Percentiles rank a stretch among this genome's conserved stretches.
Conservation (phyloP, 441 rosid species). For the Manihot esculenta region DNA sequence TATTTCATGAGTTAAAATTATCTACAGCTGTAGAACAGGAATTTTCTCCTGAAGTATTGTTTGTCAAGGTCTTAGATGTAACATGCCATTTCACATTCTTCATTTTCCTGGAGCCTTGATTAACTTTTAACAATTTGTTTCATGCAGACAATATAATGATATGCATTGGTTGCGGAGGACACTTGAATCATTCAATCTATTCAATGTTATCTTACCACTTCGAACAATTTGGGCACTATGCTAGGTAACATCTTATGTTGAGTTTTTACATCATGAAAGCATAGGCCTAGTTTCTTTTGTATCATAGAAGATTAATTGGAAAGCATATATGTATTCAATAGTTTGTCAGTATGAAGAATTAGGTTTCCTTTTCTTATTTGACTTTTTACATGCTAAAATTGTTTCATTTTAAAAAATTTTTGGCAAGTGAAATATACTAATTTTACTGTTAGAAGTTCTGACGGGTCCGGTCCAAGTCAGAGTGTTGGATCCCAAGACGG, state of each 20-base stretch:
- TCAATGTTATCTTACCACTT: conserved; percentile 64
- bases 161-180: conserved; percentile 50
- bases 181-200: conserved; percentile 30
- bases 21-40: not conserved
- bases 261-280: conserved; percentile 8
- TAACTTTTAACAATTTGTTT: conserved; percentile 15
- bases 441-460: too few relatives aligned
- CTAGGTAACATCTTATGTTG: conserved; percentile 45
- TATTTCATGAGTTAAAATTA: not conserved
- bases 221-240: conserved; percentile 53
- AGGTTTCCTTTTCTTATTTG: not conserved
- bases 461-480: too few relatives aligned
- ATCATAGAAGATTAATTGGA: not conserved
- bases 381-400: not conserved
- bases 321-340: not conserved
- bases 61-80: not conserved
- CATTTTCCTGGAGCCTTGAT: conserved; percentile 11
- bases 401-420: not conserved
- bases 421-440: conserved; percentile 1
- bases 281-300: not conserved
- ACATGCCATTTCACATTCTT: not conserved
- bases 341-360: conserved; percentile 3
- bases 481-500: too few relatives aligned
- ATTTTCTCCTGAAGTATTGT: not conserved
- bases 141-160: conserved; percentile 51